Evolutionary conservation across 768 basidiomycete genomes (phyloP), one percentile per base, ranked within the genome.

Genomic region (Serendipita sp.): DNA sequence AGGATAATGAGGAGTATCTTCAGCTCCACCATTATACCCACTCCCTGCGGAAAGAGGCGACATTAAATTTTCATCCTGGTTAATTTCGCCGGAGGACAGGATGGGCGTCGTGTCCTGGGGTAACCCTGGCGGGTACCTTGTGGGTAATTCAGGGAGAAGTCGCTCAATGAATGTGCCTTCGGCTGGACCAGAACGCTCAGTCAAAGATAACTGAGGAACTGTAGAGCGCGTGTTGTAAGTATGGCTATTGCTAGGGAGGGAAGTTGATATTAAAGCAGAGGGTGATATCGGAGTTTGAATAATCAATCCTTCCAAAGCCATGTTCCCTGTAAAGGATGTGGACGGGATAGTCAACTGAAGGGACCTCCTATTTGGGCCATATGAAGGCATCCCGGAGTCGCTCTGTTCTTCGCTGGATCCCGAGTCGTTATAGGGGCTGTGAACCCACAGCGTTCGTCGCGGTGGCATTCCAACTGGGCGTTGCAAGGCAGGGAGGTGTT

Each of bases 391-490:
- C 17, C 22, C 22, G n/a, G 22, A 17, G 9, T 58, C 53, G n/a
- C 53, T 58, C 22, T 58, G 53, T n/a, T 58, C 53, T 5, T 58
- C 53, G 31, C 53, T 58, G 7, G 53, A 58, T 20, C 31, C 53
- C 11, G 5, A 9, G 30, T 58, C 31, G 31, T 3, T n/a, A 58
- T 58, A 5, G 5, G 53, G 53, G 31, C 28, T 58, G 5, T 58
- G 53, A 28, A 58, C 53, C 53, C 53, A 24, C 5, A 58, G n/a
- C 17, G 30, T 26, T 24, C 24, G 17, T 7, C 53, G 53, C 24
- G 53, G 53, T 17, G 53, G 53, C 53, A 58, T 58, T n/a, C 53
- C 53, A 58, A 31, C 53, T 24, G 53, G 30, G 22, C 22, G 53
- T 58, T 58, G 53, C 53, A n/a, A n/a, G n/a, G n/a, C n/a, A 17